Evolutionary conservation across 140 eudicot species (phyloP).

Genomic region (Erigeron philadelphicus): DNA sequence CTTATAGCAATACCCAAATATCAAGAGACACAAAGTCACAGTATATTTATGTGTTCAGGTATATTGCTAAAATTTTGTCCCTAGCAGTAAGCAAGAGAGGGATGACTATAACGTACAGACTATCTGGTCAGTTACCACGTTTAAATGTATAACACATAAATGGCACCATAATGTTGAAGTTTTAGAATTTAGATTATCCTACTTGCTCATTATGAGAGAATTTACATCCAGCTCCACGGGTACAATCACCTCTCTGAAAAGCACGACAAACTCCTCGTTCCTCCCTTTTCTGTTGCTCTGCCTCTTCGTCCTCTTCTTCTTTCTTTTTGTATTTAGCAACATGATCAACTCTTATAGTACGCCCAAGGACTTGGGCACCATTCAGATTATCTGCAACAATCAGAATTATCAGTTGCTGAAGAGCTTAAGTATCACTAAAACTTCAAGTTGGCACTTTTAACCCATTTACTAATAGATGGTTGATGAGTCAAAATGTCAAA

Average conservation of each 20-base stretch:
- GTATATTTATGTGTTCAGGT: neutral
- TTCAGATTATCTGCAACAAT: constrained; percentile 66
- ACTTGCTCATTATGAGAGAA: constrained; percentile 90
- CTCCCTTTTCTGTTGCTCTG: constrained; percentile 66
- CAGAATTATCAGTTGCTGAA: constrained; percentile 16
- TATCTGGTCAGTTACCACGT: neutral
- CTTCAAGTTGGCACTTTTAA: neutral
- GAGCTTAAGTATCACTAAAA: neutral
- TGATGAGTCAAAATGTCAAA: neutral
- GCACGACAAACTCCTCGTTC: constrained; percentile 96
- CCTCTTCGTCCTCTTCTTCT: constrained; percentile 88
- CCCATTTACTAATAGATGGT: neutral
- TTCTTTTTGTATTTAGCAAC: constrained; percentile 75
- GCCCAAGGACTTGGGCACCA: constrained; percentile 78
- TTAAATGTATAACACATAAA: neutral
- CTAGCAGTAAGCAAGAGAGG: neutral
- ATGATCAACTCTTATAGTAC: constrained; percentile 88
- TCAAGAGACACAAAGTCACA: neutral
- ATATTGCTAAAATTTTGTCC: neutral
- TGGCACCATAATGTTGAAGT: neutral
- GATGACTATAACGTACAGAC: neutral
- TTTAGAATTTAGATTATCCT: constrained; percentile 14
- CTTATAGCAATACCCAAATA: neutral
- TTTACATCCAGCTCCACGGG: constrained; percentile 82
- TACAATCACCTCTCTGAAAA: constrained; percentile 87